phyloP scores from a whole-genome alignment of 2,329 filamentous ascomycete species.

The Aspergillus phoenicis region DNA sequence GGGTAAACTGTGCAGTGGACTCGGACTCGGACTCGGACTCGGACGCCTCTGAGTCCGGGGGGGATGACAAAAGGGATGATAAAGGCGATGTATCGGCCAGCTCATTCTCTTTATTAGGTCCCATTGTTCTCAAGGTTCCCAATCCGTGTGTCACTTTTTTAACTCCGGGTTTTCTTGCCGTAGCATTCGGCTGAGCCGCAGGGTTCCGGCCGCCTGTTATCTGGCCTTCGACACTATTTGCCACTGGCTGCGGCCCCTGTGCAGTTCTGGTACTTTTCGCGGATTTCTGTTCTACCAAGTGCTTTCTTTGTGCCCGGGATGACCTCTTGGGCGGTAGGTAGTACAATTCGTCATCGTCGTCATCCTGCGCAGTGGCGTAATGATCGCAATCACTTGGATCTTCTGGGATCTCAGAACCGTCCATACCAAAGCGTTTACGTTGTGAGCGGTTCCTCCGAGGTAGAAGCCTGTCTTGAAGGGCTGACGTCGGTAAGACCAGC shows the following conservation, averaged over 20 bases:
- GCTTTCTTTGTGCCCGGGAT: constrained; percentile 22
- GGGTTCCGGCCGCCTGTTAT: neutral
- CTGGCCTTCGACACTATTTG: neutral
- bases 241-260: constrained; percentile 8
- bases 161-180: neutral
- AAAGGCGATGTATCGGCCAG: constrained; percentile 11
- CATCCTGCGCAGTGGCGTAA: constrained; percentile 30
- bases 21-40: constrained; percentile 32
- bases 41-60: constrained; percentile 33
- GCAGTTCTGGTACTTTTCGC: constrained; percentile 22
- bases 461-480: constrained; percentile 39
- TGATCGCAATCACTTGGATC: constrained; percentile 27
- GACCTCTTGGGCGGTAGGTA: constrained; percentile 27
- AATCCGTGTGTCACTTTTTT: neutral
- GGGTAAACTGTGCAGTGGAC: constrained; percentile 13
- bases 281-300: constrained; percentile 23
- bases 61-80: constrained; percentile 39
- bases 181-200: neutral
- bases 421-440: constrained; percentile 20
- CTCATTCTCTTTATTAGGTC: constrained; percentile 37
- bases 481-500: constrained; percentile 36
- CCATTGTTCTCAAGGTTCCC: constrained; percentile 14
- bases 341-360: constrained; percentile 36
- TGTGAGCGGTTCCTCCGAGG: constrained; percentile 36
- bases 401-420: constrained; percentile 22